Evolutionary conservation across 1,139 yeast species (phyloP).

Genomic region (Scheffersomyces titani): DNA sequence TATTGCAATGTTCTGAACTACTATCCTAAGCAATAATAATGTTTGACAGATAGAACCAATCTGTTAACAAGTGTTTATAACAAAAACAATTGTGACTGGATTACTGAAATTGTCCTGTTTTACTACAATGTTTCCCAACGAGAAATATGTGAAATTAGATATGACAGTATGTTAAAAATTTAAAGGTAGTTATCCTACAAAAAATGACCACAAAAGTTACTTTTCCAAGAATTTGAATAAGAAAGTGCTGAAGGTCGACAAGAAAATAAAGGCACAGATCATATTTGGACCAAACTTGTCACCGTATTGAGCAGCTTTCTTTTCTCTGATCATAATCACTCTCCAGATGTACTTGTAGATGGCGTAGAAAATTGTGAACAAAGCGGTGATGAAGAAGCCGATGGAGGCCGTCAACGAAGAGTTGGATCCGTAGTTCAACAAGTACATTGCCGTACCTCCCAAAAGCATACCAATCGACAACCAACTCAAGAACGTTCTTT

Average conservation of each 20-base stretch:
- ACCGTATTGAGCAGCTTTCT: slow-evolving; percentile 81
- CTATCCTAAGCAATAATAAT: no score
- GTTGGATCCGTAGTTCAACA: slow-evolving; percentile 67
- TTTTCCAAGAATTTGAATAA: slow-evolving; percentile 49
- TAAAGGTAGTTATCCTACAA: not conserved
- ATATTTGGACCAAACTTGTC: slow-evolving; percentile 87
- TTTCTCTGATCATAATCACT: slow-evolving; percentile 77
- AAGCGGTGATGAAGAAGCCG: slow-evolving; percentile 85
- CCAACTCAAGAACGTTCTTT: slow-evolving; percentile 80
- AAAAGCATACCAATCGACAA: slow-evolving; percentile 70
- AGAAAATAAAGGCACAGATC: slow-evolving; percentile 72
- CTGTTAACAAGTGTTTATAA: no score
- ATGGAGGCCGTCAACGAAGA: slow-evolving; percentile 79
- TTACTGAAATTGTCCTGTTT: no score
- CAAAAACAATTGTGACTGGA: no score
- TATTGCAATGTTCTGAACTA: no score
- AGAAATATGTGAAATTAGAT: no score
- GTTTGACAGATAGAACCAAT: no score
- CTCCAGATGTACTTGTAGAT: slow-evolving; percentile 77
- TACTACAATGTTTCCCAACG: no score
- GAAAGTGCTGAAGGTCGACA: slow-evolving; percentile 74
- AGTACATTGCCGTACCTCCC: slow-evolving; percentile 71
- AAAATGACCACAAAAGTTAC: slow-evolving; percentile 1
- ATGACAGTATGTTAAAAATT: no score
- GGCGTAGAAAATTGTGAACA: slow-evolving; percentile 73